Conservation (phyloP, 306 rosid genomes). For the Neltuma alba region DNA sequence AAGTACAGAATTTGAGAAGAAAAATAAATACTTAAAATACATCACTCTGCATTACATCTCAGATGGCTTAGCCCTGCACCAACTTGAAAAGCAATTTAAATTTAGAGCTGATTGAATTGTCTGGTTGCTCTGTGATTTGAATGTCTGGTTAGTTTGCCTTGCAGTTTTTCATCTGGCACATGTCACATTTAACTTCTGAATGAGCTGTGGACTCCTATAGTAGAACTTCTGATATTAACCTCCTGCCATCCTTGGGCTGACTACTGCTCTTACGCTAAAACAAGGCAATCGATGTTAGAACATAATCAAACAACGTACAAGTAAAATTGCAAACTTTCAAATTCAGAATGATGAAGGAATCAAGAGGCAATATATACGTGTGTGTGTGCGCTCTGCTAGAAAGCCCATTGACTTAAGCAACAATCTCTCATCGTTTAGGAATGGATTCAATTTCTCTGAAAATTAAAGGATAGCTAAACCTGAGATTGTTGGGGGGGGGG, state of each 20-base stretch:
- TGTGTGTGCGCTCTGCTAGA: too few relatives aligned
- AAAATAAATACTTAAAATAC: background rate
- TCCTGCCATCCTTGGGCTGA: constrained; percentile 2
- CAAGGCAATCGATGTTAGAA: background rate
- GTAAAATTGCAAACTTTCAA: background rate
- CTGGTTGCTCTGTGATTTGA: constrained; percentile 3
- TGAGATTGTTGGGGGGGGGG: too few relatives aligned
- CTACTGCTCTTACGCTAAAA: background rate
- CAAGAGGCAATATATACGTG: too few relatives aligned
- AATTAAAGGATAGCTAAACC: too few relatives aligned
- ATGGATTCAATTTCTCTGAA: background rate
- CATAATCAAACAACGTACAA: constrained; percentile 5
- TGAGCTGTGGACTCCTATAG: background rate
- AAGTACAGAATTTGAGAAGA: background rate
- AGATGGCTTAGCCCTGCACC: background rate
- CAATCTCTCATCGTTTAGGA: too few relatives aligned
- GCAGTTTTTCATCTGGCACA: background rate
- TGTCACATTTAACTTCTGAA: background rate
- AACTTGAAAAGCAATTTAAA: background rate
- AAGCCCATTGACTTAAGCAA: too few relatives aligned
- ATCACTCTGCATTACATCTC: constrained; percentile 28
- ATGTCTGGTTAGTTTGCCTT: constrained; percentile 5
- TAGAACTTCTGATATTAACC: background rate
- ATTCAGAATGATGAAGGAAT: background rate
- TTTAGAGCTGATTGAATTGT: background rate